Base-by-base conservation (phyloP, 1,284 basidiomycete species). In the Cystobasidium sp. region DNA sequence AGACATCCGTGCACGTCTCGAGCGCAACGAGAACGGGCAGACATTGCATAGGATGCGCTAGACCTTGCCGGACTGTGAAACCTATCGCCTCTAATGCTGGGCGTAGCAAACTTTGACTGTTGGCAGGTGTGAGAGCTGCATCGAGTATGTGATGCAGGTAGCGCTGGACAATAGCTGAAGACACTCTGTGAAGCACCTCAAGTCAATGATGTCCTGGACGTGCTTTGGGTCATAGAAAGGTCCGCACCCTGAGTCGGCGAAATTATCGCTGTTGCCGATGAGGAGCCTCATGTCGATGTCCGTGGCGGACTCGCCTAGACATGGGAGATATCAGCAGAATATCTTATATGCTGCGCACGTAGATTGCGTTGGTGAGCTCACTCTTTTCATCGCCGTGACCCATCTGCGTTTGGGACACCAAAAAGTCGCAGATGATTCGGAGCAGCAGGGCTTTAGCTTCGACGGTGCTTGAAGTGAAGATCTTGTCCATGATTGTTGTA, bases 41-140 rank as follows among this genome's bases (percentile, higher is more conserved):
- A 52, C 93, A 96, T 89, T 97, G 77, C 77, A 98, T 86, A 0
- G 97, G 97, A 83, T 99, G 96, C 14, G 93, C 92, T 51, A 99
- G 86, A 0, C 97, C 97, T 83, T 98, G 95, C 80, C 91, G 92
- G 78, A 99, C 88, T 0, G 94, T 94, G 79, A 96, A 94, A 44
- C 88, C 90, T 62, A 99, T 83, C 51, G 99, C 91, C 78, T 98
- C 94, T 68, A 97, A 88, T 3, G 95, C 95, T 6, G 91, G 87
- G 6, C 87, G 86, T 81, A 98, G 95, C 58, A 93, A 89, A 55
- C 88, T 86, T 0, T 84, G 78, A 77, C 90, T 86, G 68, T 86
- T 86, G 3, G 66, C 31, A 12, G 70, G 70, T 0, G 92, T 92
- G 39, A 93, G 82, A 0, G 92, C 91, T 0, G 93, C 91, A 0